Base-by-base conservation (phyloP, 1,284 basidiomycete species). In the Fomitopsis pinicola region DNA sequence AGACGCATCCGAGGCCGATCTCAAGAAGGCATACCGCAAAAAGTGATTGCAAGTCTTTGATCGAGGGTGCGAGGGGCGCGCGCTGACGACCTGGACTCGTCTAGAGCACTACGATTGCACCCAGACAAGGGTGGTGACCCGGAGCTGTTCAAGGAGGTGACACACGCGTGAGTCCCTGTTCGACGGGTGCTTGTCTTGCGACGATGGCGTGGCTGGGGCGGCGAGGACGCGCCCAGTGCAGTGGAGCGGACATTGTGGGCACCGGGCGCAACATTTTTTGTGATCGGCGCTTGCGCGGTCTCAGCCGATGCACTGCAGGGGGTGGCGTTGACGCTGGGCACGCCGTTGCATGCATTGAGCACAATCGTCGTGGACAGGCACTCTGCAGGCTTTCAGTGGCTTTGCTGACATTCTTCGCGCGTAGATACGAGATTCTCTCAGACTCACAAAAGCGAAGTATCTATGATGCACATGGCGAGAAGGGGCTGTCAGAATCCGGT, bases 61-160 rank as follows among this genome's bases (percentile, higher is more conserved):
- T 55, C 42, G 50, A 46, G n/a, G 26, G 4, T n/a, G 33, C 36
- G 40, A 36, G 22, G 44, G 9, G 7, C 57, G 26, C 28, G 19
- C 55, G 17, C 52, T 46, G 36, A 59, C 68, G 33, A 68, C 64
- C 55, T 67, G 65, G 58, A 62, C 63, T 63, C 62, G 61, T 63
- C 12, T 66, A 95, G 94, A 75, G 94, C 94, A n/a, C 78, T 97
- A 62, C 85, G 88, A 66, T 77, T 92, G 65, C 97, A 98, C 76
- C 97, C 96, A 44, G 97, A 98, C 84, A 98, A 98, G 80, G 94
- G 95, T 63, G 95, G 95, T 65, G 95, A 98, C 74, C 94, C 94
- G 55, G 97, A 99, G 77, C 77, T 92, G 63, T 99, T 99, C 91
- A 98, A 99, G 76, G 94, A 97, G 74, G 90, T 98, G 62, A 97